Evolutionary conservation across 164 flowering plant species (phyloP), one percentile per base, ranked within the genome.

Genomic region (Nymphaea colorata): DNA sequence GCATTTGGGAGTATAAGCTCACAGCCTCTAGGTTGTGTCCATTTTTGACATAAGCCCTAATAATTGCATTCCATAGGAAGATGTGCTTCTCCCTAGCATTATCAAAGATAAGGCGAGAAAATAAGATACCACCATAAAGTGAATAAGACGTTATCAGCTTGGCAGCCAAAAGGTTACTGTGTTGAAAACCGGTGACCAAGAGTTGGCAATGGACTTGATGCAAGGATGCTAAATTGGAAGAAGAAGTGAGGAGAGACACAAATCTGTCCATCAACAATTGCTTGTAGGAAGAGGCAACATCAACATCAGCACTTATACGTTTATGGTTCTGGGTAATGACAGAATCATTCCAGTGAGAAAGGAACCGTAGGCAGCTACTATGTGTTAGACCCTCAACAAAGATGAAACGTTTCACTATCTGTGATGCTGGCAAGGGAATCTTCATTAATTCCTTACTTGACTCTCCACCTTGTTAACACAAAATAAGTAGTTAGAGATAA

Each of bases 121-220:
- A 71, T 66, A 43, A 47, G 2, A 71, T 76, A 66, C 73, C 59
- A 4, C 67, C 15, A 41, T 25, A 44, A 55, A 71, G 74, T 0
- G 64, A 55, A 51, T 77, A 82, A 44, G 61, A 70, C 43, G 70
- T 76, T 2, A 82, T 71, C 14, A 82, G 79, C 70, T 80, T 82
- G 2, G 82, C 55, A 25, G 77, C 79, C 16, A 80, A 70, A 66
- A 75, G 77, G 17, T 70, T 75, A 74, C 76, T 80, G 17, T 77
- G 76, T 63, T 69, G 77, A 45, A 42, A 63, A 44, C 76, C 83
- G 11, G 71, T 73, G 42, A 69, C 69, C 51, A 82, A 70, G 41
- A 82, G 72, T 77, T 78, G 82, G 65, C 81, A 80, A 66, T 82
- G 86, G 4, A 79, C 74, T 71, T 80, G 83, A 47, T 12, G 55